Evolutionary conservation across 2,329 filamentous ascomycete genomes (phyloP), one percentile per base, ranked within the genome.

Genomic region (Fusarium penzigii): DNA sequence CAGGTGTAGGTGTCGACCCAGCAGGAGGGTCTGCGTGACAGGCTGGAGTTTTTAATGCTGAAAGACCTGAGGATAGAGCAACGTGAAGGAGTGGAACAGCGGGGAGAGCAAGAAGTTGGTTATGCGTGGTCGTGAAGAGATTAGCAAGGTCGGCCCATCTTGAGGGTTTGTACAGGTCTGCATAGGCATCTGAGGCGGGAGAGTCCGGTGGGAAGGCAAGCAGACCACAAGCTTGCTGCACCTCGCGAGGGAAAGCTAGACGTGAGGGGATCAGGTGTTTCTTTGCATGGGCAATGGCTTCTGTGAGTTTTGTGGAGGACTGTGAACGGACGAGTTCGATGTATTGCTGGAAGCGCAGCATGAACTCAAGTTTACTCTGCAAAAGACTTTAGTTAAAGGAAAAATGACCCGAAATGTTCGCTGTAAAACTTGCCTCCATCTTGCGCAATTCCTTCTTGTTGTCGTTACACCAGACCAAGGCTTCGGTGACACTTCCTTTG

Each of bases 391-490:
- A 49, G 53, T 49, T 34, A 14, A 14, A 6, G 6, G 12, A 41
- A 40, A 4, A 16, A 6, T 7, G 20, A 5, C 6, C 2, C 20
- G n/a, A 14, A 8, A 4, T 29, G 29, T 12, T 42, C 17, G 10
- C 3, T n/a, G 12, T 11, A 36, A 39, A 12, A 68, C 83, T 56
- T 70, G 90, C 89, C 70, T 90, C 87, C 72, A 90, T 88, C 78
- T 94, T 96, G 67, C 92, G 89, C 53, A 99, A 75, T 57, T 92
- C 89, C 65, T 93, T 92, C 72, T 95, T 94, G 72, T 97, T 96
- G 65, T 97, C 93, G 14, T 80, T 84, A 70, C 94, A 97, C 94
- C 94, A 99, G 12, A 85, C 83, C 49, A 99, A 72, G 17, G 92
- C 92, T 64, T 95, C 89, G 36, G 80, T 79, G 5, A 93, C 88